Percentiles rank a stretch among this genome's conserved stretches.
Conservation (phyloP, 2,329 filamentous ascomycete species). For the Akanthomyces muscarius region DNA sequence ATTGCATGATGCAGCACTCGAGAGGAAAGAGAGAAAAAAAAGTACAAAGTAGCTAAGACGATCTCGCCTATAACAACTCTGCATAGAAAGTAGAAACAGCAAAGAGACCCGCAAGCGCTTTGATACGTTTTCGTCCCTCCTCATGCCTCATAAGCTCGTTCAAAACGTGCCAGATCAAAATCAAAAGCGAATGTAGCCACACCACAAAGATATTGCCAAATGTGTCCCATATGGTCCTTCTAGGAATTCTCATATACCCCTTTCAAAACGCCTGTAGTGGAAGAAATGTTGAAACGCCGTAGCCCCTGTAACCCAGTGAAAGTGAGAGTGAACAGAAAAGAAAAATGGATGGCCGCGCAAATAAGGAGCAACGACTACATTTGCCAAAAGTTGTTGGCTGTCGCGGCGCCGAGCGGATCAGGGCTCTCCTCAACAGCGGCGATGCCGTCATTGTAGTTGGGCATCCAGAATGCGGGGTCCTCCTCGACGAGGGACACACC, state of each 20-base stretch:
- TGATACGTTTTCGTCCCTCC: constrained; percentile 7
- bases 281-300: constrained; percentile 3
- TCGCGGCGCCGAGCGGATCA: constrained; percentile 30
- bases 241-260: constrained; percentile 16
- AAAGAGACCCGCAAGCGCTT: constrained; percentile 12
- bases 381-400: constrained; percentile 34
- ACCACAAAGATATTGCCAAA: constrained; percentile 7
- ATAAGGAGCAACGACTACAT: constrained; percentile 22
- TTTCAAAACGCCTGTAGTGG: constrained; percentile 3
- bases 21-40: constrained; percentile 21
- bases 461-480: constrained; percentile 47
- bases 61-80: constrained; percentile 16
- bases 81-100: constrained; percentile 11
- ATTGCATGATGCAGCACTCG: constrained; percentile 17
- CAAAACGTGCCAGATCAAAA: background rate
- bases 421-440: constrained; percentile 34
- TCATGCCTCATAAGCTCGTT: constrained; percentile 8
- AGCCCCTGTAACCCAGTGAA: background rate
- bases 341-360: background rate
- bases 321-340: background rate
- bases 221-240: constrained; percentile 14
- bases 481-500: constrained; percentile 50
- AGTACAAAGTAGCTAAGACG: constrained; percentile 20
- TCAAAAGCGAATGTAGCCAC: constrained; percentile 6
- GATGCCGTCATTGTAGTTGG: constrained; percentile 39